Evolutionary conservation across 2,329 filamentous ascomycete genomes (phyloP).

Genomic region (Chlorencoelia australis): DNA sequence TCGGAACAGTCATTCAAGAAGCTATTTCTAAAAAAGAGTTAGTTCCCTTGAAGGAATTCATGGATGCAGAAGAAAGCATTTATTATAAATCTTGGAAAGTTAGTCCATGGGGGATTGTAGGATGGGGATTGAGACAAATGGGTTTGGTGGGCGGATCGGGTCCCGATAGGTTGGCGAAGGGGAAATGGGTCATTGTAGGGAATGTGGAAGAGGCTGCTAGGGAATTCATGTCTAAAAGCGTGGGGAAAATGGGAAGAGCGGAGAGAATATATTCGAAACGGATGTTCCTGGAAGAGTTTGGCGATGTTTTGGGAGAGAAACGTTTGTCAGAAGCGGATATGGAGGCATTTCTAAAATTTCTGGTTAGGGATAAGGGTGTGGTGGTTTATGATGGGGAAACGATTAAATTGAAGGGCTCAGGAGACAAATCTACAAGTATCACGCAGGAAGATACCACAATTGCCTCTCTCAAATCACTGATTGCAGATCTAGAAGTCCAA

Average conservation of each 20-base stretch:
- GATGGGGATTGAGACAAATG: constrained; percentile 65
- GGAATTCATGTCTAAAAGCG: constrained; percentile 38
- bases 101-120: constrained; percentile 58
- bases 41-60: constrained; percentile 61
- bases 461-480: constrained; percentile 72
- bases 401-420: constrained; percentile 59
- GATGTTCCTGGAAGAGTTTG: constrained; percentile 52
- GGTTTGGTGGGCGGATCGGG: constrained; percentile 45
- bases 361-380: constrained; percentile 55
- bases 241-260: constrained; percentile 39
- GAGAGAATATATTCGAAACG: constrained; percentile 59
- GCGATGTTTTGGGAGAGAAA: constrained; percentile 38
- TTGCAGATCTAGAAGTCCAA: constrained; percentile 63
- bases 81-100: constrained; percentile 63
- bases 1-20: constrained; percentile 70
- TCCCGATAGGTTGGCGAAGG: constrained; percentile 47
- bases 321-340: constrained; percentile 54
- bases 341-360: constrained; percentile 58
- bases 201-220: constrained; percentile 52
- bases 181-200: constrained; percentile 54
- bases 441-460: constrained; percentile 73
- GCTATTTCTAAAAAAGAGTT: constrained; percentile 60
- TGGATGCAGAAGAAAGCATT: constrained; percentile 55
- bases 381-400: constrained; percentile 54
- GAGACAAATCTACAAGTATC: constrained; percentile 39